phyloP scores from a whole-genome alignment of 2,329 filamentous ascomycete genomes.

The Ascomycota sp. region DNA sequence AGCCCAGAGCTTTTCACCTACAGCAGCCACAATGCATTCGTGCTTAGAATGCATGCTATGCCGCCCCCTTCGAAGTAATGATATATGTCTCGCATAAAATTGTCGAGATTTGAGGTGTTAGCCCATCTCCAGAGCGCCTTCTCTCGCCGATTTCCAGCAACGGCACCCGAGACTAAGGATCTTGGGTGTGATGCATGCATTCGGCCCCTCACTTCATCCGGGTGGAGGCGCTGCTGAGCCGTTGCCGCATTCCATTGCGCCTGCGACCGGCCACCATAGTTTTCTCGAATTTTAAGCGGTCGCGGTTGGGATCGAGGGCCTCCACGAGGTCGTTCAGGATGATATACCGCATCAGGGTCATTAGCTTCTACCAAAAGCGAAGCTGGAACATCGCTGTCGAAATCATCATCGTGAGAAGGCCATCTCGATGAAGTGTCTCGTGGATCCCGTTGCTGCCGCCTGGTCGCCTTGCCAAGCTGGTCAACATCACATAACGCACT shows the following conservation, averaged over 20 bases:
- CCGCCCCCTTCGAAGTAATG: constrained; percentile 70
- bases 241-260: constrained; percentile 35
- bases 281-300: neutral
- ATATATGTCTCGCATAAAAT: constrained; percentile 70
- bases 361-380: constrained; percentile 39
- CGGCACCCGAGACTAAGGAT: constrained; percentile 9
- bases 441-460: neutral
- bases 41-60: constrained; percentile 65
- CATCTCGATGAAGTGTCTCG: constrained; percentile 5
- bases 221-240: constrained; percentile 28
- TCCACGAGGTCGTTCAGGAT: neutral
- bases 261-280: constrained; percentile 10
- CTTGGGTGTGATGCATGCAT: constrained; percentile 7
- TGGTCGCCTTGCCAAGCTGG: constrained; percentile 1
- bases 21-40: constrained; percentile 51
- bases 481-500: constrained; percentile 10
- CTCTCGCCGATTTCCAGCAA: constrained; percentile 29
- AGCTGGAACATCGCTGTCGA: constrained; percentile 40
- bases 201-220: constrained; percentile 11
- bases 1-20: constrained; percentile 20
- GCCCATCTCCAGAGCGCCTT: constrained; percentile 85
- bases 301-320: neutral
- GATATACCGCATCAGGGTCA: neutral
- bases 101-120: constrained; percentile 75
- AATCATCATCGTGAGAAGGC: constrained; percentile 24